phyloP scores from a whole-genome alignment of 139 green algal genomes.

The Limnomonas spitsbergensis region DNA sequence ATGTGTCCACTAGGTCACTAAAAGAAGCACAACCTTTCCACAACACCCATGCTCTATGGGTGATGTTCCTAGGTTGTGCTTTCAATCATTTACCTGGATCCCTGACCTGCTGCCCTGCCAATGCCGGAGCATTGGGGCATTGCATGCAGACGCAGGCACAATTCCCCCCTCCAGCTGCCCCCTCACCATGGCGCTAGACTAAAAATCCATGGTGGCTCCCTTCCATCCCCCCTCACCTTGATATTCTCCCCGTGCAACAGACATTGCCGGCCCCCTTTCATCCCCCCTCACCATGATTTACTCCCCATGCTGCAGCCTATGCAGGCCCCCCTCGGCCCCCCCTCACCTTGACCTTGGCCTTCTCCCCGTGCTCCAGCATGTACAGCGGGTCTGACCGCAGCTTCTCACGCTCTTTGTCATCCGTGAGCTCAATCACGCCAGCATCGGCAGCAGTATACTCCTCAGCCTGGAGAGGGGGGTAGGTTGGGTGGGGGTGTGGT shows the following conservation, averaged over 20 bases:
- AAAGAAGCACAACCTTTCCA: too few relatives aligned
- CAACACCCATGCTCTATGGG: too few relatives aligned
- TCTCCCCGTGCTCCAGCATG: conserved; percentile 48
- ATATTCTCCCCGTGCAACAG: too few relatives aligned
- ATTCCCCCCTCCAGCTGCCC: too few relatives aligned
- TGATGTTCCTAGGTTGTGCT: too few relatives aligned
- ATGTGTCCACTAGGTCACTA: too few relatives aligned
- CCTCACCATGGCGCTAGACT: too few relatives aligned
- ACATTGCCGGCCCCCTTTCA: neutral
- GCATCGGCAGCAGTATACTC: conserved; percentile 57
- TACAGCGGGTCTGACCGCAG: conserved; percentile 50
- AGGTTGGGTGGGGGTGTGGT: too few relatives aligned
- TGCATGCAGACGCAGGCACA: too few relatives aligned
- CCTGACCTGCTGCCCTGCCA: too few relatives aligned
- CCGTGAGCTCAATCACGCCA: conserved; percentile 57
- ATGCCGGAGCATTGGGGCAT: too few relatives aligned
- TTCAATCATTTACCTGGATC: too few relatives aligned
- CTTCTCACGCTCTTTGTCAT: conserved; percentile 47
- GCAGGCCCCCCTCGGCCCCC: neutral
- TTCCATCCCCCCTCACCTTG: neutral
- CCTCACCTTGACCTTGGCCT: conserved; percentile 22
- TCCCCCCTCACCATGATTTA: neutral
- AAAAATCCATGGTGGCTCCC: neutral
- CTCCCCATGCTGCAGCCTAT: neutral
- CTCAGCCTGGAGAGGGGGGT: conserved; percentile 56